Conservation (phyloP, 257 asterid genomes). For the Solanum sitiens region DNA sequence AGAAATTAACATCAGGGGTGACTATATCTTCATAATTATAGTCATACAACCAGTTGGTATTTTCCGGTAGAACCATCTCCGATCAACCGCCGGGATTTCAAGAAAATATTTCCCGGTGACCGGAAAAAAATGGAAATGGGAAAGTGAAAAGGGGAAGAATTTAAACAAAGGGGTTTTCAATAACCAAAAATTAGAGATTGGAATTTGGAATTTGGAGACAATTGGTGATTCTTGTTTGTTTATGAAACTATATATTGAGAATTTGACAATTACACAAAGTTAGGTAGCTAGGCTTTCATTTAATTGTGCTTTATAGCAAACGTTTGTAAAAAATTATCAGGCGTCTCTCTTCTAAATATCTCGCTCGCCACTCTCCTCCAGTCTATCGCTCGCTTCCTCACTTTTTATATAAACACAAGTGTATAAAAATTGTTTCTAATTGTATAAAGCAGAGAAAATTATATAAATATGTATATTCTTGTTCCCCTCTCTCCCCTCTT, state of each 20-base stretch:
- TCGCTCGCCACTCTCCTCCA: too few relatives aligned
- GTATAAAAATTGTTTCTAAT: too few relatives aligned
- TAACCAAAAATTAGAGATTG: neutral
- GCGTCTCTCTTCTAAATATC: too few relatives aligned
- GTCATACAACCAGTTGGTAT: conserved; percentile 77
- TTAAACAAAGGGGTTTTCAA: neutral
- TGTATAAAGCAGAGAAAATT: too few relatives aligned
- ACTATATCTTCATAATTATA: conserved; percentile 65
- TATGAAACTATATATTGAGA: neutral
- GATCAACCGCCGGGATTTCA: neutral
- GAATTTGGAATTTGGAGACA: neutral
- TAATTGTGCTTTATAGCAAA: too few relatives aligned
- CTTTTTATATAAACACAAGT: too few relatives aligned
- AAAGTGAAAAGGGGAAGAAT: neutral
- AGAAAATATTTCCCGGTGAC: neutral
- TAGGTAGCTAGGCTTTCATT: too few relatives aligned
- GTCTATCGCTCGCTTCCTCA: too few relatives aligned
- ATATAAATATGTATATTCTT: too few relatives aligned
- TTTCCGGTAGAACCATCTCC: conserved; percentile 72
- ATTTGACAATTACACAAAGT: neutral
- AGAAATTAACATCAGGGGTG: conserved; percentile 36
- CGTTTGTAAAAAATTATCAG: too few relatives aligned
- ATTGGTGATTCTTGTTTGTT: neutral
- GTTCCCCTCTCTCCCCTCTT: too few relatives aligned
- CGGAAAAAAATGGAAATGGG: neutral